Base-by-base conservation (phyloP, 306 rosid genomes). In the Sesbania bispinosa region DNA sequence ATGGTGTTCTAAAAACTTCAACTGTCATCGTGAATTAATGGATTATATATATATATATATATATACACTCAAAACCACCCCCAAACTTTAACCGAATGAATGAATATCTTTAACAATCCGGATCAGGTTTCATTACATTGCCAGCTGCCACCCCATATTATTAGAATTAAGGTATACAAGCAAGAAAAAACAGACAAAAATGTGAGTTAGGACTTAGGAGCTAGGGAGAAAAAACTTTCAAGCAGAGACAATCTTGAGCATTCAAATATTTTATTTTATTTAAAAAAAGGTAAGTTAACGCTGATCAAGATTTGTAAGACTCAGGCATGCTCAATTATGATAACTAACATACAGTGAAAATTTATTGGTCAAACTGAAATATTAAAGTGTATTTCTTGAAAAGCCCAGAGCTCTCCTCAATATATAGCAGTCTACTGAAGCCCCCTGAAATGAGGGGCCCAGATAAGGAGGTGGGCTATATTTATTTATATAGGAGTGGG, bases 231-330 rank as follows among this genome's bases (percentile, higher is more conserved):
- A n/a, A n/a, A n/a, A n/a, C n/a, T n/a, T n/a, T n/a, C n/a, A n/a
- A n/a, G n/a, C n/a, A n/a, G n/a, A n/a, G n/a, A n/a, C n/a, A n/a
- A n/a, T n/a, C n/a, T n/a, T n/a, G n/a, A n/a, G n/a, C n/a, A n/a
- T n/a, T n/a, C n/a, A n/a, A n/a, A n/a, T n/a, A n/a, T n/a, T n/a
- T n/a, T n/a, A n/a, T n/a, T n/a, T n/a, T n/a, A n/a, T n/a, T n/a
- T n/a, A n/a, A n/a, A n/a, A n/a, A n/a, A n/a, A n/a, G n/a, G n/a
- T n/a, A n/a, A n/a, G n/a, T n/a, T n/a, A n/a, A 13, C 84, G 90
- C 64, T 86, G 95, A 88, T 82, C 94, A 33, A 78, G 77, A 78
- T 80, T 90, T 11, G 87, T 20, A 85, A 69, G 42, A 41, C 45
- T 32, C 46, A 29, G 0, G 13, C 46, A 35, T 53, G 54, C 53